Percentiles rank a stretch among this genome's conserved stretches.
Conservation (phyloP, 345 rosid species). For the Gossypium bickii region DNA sequence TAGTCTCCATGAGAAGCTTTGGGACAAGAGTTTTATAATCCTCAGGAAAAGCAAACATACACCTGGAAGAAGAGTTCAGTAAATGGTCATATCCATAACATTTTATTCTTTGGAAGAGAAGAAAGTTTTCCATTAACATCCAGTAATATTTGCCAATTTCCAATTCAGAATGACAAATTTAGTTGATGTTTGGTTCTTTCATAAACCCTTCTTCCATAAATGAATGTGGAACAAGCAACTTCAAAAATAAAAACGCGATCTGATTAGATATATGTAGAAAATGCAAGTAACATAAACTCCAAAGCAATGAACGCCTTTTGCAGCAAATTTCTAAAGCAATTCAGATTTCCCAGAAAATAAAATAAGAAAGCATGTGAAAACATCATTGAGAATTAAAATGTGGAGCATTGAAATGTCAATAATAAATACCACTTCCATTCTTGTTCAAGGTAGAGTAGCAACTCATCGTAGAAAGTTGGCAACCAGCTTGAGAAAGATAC, state of each 20-base stretch:
- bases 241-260: not conserved
- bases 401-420: conserved; percentile 3
- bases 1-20: conserved; percentile 74
- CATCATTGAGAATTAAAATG: conserved; percentile 10
- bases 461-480: conserved; percentile 90
- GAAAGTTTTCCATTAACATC: not conserved
- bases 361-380: not conserved
- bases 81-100: conserved; percentile 4
- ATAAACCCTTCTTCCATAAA: not conserved
- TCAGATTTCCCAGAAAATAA: conserved; percentile 5
- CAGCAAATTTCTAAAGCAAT: not conserved
- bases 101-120: not conserved
- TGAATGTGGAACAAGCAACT: not conserved
- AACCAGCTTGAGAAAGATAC: conserved; percentile 78
- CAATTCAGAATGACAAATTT: not conserved
- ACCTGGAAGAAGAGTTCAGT: conserved; percentile 47
- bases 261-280: not conserved
- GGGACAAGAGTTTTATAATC: conserved; percentile 79
- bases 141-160: not conserved
- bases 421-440: conserved; percentile 91
- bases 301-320: not conserved
- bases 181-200: not conserved
- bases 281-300: not conserved
- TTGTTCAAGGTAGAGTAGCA: conserved; percentile 92
- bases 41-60: conserved; percentile 90